phyloP scores from a whole-genome alignment of 192 early-diverging fungal species.

The Backusella macrospora region DNA sequence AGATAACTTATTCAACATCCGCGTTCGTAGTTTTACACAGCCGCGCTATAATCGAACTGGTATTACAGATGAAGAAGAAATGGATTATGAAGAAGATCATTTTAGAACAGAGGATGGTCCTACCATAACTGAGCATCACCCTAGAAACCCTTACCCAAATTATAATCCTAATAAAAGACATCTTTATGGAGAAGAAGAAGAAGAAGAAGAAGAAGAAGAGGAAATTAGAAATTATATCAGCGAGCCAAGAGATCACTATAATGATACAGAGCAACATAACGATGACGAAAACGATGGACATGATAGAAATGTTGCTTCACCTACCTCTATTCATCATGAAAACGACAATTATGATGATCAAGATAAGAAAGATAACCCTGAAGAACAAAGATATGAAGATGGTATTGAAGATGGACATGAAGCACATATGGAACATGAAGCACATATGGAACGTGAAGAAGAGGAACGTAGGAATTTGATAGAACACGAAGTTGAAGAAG shows the following conservation, averaged over 20 bases:
- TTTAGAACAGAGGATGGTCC: slow-evolving; percentile 15
- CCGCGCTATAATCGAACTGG: not conserved
- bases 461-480: not conserved
- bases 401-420: not conserved
- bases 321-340: not conserved
- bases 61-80: slow-evolving; percentile 21
- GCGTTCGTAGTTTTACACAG: slow-evolving; percentile 29
- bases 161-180: not conserved
- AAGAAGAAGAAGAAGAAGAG: not conserved
- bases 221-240: not conserved
- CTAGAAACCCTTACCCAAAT: slow-evolving; percentile 26
- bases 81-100: slow-evolving; percentile 40
- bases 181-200: not conserved
- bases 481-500: not conserved
- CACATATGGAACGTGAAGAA: not conserved
- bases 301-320: not conserved
- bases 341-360: too few species aligned
- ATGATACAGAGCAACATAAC: not conserved
- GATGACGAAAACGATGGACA: not conserved
- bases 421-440: not conserved
- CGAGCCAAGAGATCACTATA: not conserved
- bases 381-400: not conserved
- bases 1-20: slow-evolving; percentile 34
- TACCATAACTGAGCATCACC: not conserved
- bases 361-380: not conserved